Evolutionary conservation across 2,329 filamentous ascomycete species (phyloP).

Genomic region (Fusarium keratoplasticum): DNA sequence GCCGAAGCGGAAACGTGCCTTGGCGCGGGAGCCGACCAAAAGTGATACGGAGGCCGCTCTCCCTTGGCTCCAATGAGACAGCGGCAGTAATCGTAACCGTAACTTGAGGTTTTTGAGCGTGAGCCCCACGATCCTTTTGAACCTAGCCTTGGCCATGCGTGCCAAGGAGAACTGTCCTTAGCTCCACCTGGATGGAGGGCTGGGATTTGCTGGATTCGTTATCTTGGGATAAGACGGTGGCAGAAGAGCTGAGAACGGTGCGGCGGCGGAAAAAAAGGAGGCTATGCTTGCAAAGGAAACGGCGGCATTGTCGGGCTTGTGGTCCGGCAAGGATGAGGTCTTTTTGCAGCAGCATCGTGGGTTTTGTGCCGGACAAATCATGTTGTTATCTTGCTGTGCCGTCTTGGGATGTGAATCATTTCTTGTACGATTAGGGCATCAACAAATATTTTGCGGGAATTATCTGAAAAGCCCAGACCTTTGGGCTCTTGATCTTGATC

Average conservation of each 20-base stretch:
- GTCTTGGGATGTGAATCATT: neutral
- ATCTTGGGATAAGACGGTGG: conserved; percentile 15
- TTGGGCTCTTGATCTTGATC: neutral
- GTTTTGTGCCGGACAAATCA: neutral
- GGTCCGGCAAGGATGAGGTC: conserved; percentile 22
- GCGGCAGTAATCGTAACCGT: conserved; percentile 13
- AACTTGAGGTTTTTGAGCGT: neutral
- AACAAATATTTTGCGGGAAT: neutral
- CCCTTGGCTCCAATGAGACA: conserved; percentile 31
- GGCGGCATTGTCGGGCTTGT: conserved; percentile 27
- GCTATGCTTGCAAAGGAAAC: conserved; percentile 11
- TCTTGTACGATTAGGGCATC: neutral
- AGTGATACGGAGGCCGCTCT: neutral
- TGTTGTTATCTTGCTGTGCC: neutral
- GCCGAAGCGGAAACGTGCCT: neutral
- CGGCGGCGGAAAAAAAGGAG: neutral
- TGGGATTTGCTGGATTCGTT: conserved; percentile 21
- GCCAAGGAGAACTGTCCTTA: conserved; percentile 13
- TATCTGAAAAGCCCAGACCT: neutral
- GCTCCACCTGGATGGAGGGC: neutral
- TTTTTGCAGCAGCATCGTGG: conserved; percentile 10
- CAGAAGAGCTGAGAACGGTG: neutral
- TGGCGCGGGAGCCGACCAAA: conserved; percentile 36
- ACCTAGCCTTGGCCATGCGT: neutral
- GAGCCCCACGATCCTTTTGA: neutral